Conservation (phyloP, 106 monocot species). For the Hemerocallis citrina region DNA sequence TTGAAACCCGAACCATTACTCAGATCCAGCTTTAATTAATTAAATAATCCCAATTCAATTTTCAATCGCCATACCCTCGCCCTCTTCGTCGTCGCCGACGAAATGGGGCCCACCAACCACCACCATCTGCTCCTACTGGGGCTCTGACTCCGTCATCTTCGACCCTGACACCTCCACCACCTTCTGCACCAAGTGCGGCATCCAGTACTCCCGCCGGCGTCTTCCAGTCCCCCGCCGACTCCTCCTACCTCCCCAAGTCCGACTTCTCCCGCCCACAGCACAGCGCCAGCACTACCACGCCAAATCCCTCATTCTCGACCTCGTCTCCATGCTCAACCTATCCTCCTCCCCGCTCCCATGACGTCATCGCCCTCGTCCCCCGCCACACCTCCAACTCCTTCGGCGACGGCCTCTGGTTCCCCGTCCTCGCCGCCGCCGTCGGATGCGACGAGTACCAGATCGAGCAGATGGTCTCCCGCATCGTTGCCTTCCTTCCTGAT, state of each 20-base stretch:
- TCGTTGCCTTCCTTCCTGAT: conserved; percentile 31
- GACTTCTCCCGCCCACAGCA: conserved; percentile 11
- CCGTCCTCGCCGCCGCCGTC: conserved; percentile 28
- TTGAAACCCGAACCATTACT: too few species aligned
- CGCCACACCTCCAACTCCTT: conserved; percentile 39
- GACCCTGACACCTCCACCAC: too few species aligned
- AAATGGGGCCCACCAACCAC: too few species aligned
- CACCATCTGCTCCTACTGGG: too few species aligned
- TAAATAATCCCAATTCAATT: too few species aligned
- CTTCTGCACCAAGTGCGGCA: conserved; percentile 49
- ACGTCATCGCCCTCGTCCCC: conserved; percentile 23
- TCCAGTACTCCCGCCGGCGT: conserved; percentile 12
- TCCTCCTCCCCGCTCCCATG: too few species aligned
- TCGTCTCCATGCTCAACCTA: too few species aligned
- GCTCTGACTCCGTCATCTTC: too few species aligned
- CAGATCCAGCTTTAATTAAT: too few species aligned
- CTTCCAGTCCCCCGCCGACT: conserved; percentile 17
- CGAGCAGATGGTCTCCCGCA: conserved; percentile 37
- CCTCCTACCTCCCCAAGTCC: conserved; percentile 11
- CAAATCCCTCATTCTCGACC: conserved; percentile 10
- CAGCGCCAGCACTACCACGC: conserved; percentile 36
- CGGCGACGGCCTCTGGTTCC: too few species aligned
- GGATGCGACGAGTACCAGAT: conserved; percentile 19
- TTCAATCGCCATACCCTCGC: too few species aligned
- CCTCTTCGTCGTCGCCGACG: too few species aligned